Conservation (phyloP, 1,139 yeast genomes). For the Arxiozyma heterogenica region DNA sequence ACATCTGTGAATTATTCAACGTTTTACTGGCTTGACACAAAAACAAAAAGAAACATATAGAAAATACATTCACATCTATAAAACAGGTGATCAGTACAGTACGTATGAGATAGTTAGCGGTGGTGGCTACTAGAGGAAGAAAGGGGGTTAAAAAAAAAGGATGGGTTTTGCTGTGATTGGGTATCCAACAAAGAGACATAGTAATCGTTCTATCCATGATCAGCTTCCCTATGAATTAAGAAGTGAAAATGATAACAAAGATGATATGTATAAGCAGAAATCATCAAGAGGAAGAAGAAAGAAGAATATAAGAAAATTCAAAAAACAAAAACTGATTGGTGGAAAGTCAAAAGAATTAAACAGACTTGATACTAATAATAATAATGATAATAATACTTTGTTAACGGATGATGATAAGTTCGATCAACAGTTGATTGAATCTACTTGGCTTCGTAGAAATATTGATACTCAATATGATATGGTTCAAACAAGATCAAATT, state of each 20-base stretch:
- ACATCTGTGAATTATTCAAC: too few species aligned
- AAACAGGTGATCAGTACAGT: too few species aligned
- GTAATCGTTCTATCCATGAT: background rate
- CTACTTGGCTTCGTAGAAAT: background rate
- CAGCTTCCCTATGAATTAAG: background rate
- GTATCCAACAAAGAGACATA: constrained; percentile 8
- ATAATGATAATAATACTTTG: too few species aligned
- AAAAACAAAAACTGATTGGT: background rate
- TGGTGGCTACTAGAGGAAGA: too few species aligned
- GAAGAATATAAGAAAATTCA: background rate
- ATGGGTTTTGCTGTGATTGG: constrained; percentile 15
- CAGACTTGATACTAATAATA: too few species aligned
- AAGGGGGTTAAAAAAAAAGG: background rate
- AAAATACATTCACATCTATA: too few species aligned
- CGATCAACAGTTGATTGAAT: background rate
- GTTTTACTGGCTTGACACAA: too few species aligned
- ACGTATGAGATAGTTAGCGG: too few species aligned
- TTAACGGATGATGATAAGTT: background rate
- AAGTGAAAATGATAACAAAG: background rate
- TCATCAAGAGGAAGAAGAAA: background rate
- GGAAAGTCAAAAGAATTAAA: background rate
- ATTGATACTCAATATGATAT: background rate
- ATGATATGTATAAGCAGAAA: background rate
- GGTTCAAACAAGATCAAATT: background rate
- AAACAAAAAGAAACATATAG: too few species aligned